Base-by-base conservation (phyloP, 768 basidiomycete genomes). In the Tulasnella sp. region DNA sequence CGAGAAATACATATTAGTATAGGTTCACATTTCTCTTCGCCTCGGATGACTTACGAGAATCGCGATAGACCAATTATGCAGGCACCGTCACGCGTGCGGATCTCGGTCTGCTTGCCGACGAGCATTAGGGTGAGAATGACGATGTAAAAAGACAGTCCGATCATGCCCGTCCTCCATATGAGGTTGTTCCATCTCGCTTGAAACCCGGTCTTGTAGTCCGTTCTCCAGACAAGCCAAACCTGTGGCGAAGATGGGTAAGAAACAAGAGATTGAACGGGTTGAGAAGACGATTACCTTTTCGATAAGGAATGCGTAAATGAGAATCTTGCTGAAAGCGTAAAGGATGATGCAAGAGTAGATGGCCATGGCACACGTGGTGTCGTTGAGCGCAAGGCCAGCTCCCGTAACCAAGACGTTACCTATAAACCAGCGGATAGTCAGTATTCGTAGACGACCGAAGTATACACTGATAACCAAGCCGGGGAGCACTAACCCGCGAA, bases 1-100 rank as follows among this genome's bases (percentile, higher is more conserved):
- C 26, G 46, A 37, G 18, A 37, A 23, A 57, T 39, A 18, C n/a
- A 32, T 32, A 11, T 67, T 32, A 67, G 29, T 4, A 3, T 18
- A 5, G 70, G 44, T 23, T 44, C 35, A 13, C 73, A 10, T 37
- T 26, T n/a, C 16, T n/a, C 15, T n/a, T 55, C 9, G 48, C 13
- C 10, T 23, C 40, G 48, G 67, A 11, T 26, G n/a, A 80, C 82
- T 42, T 48, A 82, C 82, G 86, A 86, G 11, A 85, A 82, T 4
- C 82, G 82, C 75, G 85, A 85, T 16, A 89, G 81, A 4, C 88
- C 88, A 75, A 89, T 88, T 7, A 87, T 83, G 80, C 88, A 89
- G 0, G 83, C 83, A 9, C 84, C 85, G 73, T 87, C 85, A 1
- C 40, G n/a, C 16, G 32, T 29, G 39, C 69, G 26, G 29, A 79